Evolutionary conservation across 768 basidiomycete species (phyloP).

Genomic region (Boletus sp.): DNA sequence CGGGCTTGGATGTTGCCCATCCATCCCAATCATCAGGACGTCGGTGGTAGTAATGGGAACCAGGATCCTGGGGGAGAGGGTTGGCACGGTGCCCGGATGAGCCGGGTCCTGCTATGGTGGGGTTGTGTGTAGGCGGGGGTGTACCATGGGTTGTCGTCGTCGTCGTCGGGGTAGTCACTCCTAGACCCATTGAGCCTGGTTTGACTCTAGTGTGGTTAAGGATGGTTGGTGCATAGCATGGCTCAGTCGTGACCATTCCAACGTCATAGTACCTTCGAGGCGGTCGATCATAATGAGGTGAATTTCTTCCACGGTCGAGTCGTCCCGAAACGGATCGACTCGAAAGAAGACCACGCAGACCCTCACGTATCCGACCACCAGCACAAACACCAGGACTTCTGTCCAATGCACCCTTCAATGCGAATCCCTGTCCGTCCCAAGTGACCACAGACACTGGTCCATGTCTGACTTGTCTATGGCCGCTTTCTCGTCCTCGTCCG

Average conservation of each 20-base stretch:
- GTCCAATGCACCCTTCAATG: no score
- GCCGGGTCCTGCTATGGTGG: conserved; percentile 5
- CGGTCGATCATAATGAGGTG: no score
- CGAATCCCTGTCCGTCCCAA: not conserved
- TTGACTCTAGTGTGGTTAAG: not conserved
- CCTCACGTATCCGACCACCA: conserved; percentile 40
- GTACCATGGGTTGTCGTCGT: conserved; percentile 17
- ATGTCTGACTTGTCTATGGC: conserved; percentile 27
- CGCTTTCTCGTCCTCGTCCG: conserved; percentile 21
- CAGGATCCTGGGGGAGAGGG: conserved; percentile 5
- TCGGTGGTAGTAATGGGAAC: conserved; percentile 13
- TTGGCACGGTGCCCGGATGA: conserved; percentile 19
- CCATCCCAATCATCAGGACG: conserved; percentile 24
- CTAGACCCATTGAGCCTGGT: not conserved
- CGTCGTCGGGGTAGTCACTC: conserved; percentile 14
- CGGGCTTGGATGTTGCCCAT: conserved; percentile 10
- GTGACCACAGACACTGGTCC: conserved; percentile 28
- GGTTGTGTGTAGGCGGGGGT: conserved; percentile 4
- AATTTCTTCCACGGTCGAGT: no score
- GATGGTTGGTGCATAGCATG: conserved; percentile 7
- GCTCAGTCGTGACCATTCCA: not conserved
- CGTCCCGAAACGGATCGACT: no score
- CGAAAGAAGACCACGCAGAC: not conserved
- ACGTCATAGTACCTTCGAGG: conserved; percentile 6
- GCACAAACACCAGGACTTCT: not conserved